These are phyloP conservation scores for Arthroderma sp. DNA, from an alignment of 2,329 filamentous ascomycete species.

Conservation along the genomic window DNA sequence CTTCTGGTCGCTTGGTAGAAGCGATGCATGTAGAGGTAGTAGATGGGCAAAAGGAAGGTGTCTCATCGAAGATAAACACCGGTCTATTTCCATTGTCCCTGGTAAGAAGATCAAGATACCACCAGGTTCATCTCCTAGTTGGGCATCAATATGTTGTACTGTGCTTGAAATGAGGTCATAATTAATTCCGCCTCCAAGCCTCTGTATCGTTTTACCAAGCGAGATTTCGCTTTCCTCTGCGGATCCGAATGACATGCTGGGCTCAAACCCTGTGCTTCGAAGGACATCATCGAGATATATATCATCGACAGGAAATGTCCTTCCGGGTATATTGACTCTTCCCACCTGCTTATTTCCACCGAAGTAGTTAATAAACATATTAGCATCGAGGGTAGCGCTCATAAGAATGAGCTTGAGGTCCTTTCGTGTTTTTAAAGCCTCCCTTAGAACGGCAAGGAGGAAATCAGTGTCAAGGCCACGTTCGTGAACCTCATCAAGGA, in stretches of 20 bases:
- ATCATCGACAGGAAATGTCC: constrained; percentile 82
- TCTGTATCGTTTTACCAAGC: constrained; percentile 59
- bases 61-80: constrained; percentile 58
- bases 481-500: constrained; percentile 95
- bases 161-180: constrained; percentile 75
- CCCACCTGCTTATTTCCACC: constrained; percentile 58
- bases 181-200: constrained; percentile 73
- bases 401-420: constrained; percentile 87
- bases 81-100: constrained; percentile 81
- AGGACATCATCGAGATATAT: constrained; percentile 83
- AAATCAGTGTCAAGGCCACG: constrained; percentile 92
- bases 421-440: constrained; percentile 61
- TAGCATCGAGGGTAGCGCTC: constrained; percentile 88
- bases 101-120: constrained; percentile 94
- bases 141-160: constrained; percentile 66
- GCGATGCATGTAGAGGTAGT: constrained; percentile 79
- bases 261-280: constrained; percentile 58
- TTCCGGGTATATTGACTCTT: constrained; percentile 71
- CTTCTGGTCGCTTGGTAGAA: constrained; percentile 78
- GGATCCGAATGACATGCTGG: constrained; percentile 20
- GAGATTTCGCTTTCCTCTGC: constrained; percentile 32
- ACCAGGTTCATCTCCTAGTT: constrained; percentile 61
- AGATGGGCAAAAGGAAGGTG: constrained; percentile 58
- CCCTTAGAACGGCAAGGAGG: constrained; percentile 70
- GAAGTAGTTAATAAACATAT: constrained; percentile 77